phyloP scores from a whole-genome alignment of 106 monocot species.

The Cymbidium sinense region DNA sequence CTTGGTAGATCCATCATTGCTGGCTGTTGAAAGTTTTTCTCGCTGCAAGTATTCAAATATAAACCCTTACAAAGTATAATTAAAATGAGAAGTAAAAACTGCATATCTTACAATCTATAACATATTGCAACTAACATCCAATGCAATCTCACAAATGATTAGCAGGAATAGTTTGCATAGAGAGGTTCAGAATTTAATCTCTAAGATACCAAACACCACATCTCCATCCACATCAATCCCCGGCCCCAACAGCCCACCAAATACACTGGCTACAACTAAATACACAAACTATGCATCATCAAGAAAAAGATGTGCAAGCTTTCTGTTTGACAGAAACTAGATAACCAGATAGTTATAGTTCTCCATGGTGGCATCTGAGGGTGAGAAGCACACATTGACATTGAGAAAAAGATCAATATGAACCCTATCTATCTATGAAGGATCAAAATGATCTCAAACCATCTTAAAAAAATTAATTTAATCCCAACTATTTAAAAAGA shows the following conservation, averaged over 20 bases:
- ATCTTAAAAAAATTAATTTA: too few relatives aligned
- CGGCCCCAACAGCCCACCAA: not conserved
- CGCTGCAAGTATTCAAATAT: slow-evolving; percentile 44
- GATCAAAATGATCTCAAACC: too few relatives aligned
- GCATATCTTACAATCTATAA: not conserved
- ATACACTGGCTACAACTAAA: not conserved
- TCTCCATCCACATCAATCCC: not conserved
- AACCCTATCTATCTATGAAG: too few relatives aligned
- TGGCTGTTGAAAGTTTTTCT: slow-evolving; percentile 44
- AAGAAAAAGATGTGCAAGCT: not conserved
- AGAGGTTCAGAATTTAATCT: not conserved
- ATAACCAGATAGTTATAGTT: not conserved
- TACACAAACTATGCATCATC: not conserved
- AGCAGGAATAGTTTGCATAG: not conserved
- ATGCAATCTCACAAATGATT: not conserved
- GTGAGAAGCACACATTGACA: not conserved
- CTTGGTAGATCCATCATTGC: slow-evolving; percentile 53
- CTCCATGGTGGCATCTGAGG: not conserved
- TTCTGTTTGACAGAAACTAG: not conserved
- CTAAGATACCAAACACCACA: not conserved
- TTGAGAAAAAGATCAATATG: too few relatives aligned
- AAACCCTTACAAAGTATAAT: not conserved
- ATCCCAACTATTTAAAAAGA: too few relatives aligned
- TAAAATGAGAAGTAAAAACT: not conserved
- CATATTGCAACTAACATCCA: not conserved